Percentiles rank a stretch among this genome's conserved stretches.
phyloP scores from a whole-genome alignment of 495 filamentous ascomycete species.

The Trichocladium uniseriatum region DNA sequence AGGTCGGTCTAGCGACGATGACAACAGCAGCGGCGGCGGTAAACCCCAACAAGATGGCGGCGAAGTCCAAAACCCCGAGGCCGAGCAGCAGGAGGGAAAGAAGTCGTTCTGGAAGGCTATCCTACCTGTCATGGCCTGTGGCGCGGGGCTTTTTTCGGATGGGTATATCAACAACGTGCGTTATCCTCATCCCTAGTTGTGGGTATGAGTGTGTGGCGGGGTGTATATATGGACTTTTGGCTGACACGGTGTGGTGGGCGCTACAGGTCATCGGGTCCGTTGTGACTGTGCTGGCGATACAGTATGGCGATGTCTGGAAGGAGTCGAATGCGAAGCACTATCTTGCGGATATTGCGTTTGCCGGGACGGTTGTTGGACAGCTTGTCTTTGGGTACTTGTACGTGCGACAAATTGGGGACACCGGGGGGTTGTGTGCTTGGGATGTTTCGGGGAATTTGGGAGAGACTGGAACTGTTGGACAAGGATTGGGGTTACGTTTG shows the following conservation, averaged over 20 bases:
- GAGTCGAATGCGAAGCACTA: slow-evolving; percentile 58
- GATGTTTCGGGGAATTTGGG: too few species aligned
- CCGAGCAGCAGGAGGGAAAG: not conserved
- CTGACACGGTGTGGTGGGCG: not conserved
- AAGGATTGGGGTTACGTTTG: not conserved
- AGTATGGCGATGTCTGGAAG: slow-evolving; percentile 57
- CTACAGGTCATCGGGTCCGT: slow-evolving; percentile 71
- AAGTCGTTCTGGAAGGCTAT: slow-evolving; percentile 18
- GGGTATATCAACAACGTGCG: slow-evolving; percentile 74
- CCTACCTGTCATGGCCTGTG: slow-evolving; percentile 62
- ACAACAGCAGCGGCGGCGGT: not conserved
- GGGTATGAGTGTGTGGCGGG: not conserved
- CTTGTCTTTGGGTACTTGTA: slow-evolving; percentile 67
- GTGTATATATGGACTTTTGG: too few species aligned
- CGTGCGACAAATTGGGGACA: too few species aligned
- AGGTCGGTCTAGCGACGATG: too few species aligned
- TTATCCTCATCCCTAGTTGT: not conserved
- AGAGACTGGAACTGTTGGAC: too few species aligned
- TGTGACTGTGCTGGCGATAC: slow-evolving; percentile 53
- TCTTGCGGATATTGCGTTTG: slow-evolving; percentile 74
- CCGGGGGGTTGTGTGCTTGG: too few species aligned
- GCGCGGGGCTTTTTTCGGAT: slow-evolving; percentile 82
- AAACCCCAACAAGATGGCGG: not conserved
- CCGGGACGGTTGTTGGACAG: slow-evolving; percentile 79
- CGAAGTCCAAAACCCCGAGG: not conserved